These are phyloP conservation scores for Metschnikowia borealis DNA, from an alignment of 805 yeast genomes.

Conservation along the genomic window DNA sequence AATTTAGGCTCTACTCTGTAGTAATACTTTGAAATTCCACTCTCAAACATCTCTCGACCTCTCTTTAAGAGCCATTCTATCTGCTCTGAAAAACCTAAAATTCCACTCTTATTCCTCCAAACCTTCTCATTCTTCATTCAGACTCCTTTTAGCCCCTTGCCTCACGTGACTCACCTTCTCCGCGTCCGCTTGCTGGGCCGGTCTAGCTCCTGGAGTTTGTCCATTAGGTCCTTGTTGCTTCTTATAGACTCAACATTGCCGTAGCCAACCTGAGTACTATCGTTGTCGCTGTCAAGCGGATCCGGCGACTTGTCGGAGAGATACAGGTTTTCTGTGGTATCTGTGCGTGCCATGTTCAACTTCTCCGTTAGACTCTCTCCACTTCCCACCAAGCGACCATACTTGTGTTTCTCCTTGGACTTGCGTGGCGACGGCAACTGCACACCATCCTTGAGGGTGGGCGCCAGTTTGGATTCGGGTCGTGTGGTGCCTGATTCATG, in stretches of 20 bases:
- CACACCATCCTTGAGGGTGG: conserved; percentile 13
- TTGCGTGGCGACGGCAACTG: conserved; percentile 54
- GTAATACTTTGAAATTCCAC: too few species aligned
- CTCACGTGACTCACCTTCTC: not conserved
- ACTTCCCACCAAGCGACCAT: conserved; percentile 46
- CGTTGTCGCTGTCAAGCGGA: conserved; percentile 8
- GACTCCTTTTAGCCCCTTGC: too few species aligned
- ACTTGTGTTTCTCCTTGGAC: conserved; percentile 37
- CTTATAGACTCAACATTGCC: conserved; percentile 13
- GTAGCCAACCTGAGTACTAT: conserved; percentile 17
- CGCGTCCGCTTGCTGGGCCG: conserved; percentile 11
- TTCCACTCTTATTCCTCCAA: too few species aligned
- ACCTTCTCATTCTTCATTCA: too few species aligned
- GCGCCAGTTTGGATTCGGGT: conserved; percentile 5
- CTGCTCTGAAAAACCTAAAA: too few species aligned
- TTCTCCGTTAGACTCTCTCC: conserved; percentile 17
- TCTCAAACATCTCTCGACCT: too few species aligned
- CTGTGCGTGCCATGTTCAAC: conserved; percentile 11
- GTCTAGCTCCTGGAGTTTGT: conserved; percentile 12
- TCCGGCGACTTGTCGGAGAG: conserved; percentile 5
- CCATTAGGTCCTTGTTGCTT: conserved; percentile 13
- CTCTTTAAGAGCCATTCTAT: too few species aligned
- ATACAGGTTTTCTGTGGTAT: not conserved
- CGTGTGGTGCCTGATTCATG: conserved; percentile 7
- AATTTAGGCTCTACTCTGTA: too few species aligned